These are phyloP conservation scores for Eimeria maxima DNA, from an alignment of 169 alveolate genomes.

Conservation along the genomic window DNA sequence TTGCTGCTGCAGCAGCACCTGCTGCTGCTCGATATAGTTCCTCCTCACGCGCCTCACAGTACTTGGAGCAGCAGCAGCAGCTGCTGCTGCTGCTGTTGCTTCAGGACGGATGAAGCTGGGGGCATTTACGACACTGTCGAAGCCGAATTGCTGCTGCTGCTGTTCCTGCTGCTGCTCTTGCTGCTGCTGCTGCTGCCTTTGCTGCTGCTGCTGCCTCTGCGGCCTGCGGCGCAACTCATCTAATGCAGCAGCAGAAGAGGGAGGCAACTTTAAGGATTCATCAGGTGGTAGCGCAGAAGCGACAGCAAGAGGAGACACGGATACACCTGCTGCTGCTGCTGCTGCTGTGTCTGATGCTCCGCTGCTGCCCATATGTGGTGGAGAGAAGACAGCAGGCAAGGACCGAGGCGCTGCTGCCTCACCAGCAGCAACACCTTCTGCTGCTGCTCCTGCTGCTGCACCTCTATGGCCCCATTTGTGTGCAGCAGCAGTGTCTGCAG, in stretches of 20 bases:
- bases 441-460: too few relatives aligned
- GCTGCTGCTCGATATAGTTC: too few relatives aligned
- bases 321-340: neutral
- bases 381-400: neutral
- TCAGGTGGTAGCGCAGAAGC: too few relatives aligned
- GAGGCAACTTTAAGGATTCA: neutral
- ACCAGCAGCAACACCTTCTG: neutral
- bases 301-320: too few relatives aligned
- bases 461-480: neutral
- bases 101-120: conserved; percentile 22
- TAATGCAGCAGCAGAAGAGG: neutral
- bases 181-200: too few relatives aligned
- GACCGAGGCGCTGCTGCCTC: neutral
- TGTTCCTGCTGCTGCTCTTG: neutral
- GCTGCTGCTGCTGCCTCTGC: neutral
- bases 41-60: too few relatives aligned
- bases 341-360: too few relatives aligned
- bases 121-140: neutral
- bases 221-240: conserved; percentile 1
- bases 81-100: neutral
- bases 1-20: too few relatives aligned
- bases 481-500: neutral
- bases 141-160: conserved; percentile 25
- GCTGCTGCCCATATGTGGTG: neutral
- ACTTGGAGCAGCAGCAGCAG: too few relatives aligned